A percentile compares a stretch with the other conserved stretches of the same genome.
These are phyloP conservation scores for Capsicum pubescens DNA, from an alignment of 257 asterid genomes.

Conservation along the genomic window DNA sequence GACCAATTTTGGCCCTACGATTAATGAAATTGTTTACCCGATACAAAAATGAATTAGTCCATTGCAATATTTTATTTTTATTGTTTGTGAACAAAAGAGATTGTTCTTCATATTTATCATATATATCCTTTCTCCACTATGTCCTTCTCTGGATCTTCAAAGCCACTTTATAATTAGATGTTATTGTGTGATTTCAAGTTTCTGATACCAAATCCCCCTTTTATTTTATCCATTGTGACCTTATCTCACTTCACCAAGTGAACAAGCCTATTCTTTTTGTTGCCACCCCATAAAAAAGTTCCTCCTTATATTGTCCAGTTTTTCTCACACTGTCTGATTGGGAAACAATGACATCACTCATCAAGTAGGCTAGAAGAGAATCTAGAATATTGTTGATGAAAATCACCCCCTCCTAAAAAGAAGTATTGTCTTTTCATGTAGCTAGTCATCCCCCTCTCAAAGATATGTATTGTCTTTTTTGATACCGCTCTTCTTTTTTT, in stretches of 20 bases:
- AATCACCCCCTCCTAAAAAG: not conserved
- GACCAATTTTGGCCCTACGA: too few relatives aligned
- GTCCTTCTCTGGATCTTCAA: not conserved
- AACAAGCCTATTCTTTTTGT: not conserved
- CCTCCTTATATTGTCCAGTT: not conserved
- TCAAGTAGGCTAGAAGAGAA: not conserved
- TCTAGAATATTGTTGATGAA: not conserved
- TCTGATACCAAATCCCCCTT: not conserved
- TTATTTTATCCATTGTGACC: not conserved
- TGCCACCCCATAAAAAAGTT: not conserved
- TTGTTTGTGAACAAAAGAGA: not conserved
- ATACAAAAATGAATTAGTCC: too few relatives aligned
- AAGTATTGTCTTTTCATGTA: not conserved
- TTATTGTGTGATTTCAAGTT: not conserved
- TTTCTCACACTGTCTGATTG: not conserved
- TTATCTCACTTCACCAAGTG: not conserved
- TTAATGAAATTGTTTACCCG: too few relatives aligned
- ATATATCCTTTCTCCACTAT: not conserved
- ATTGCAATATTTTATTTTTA: too few relatives aligned
- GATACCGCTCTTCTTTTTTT: not conserved
- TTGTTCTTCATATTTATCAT: not conserved
- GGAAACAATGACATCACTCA: not conserved
- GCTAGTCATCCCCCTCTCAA: not conserved
- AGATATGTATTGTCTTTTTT: not conserved
- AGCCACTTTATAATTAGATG: not conserved